phyloP scores from a whole-genome alignment of 441 rosid genomes.

The Adansonia rubrostipa region DNA sequence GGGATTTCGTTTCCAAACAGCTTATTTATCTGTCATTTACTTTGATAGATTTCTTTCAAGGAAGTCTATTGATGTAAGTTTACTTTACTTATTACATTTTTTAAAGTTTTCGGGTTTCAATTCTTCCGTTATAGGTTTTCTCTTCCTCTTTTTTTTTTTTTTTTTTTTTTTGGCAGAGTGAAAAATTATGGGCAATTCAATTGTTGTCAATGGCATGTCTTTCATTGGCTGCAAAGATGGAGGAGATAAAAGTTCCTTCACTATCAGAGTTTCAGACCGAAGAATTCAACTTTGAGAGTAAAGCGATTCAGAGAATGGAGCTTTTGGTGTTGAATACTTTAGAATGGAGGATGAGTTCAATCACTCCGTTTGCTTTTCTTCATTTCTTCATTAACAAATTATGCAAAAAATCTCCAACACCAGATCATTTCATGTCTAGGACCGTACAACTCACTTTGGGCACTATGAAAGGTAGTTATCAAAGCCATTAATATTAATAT shows the following conservation, averaged over 20 bases:
- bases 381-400: constrained; percentile 43
- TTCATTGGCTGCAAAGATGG: constrained; percentile 71
- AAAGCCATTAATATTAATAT: neutral
- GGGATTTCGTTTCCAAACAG: constrained; percentile 54
- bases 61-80: constrained; percentile 49
- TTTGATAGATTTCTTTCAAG: constrained; percentile 62
- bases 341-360: constrained; percentile 53
- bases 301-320: constrained; percentile 60
- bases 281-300: constrained; percentile 37
- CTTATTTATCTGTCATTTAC: constrained; percentile 53
- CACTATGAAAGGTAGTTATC: constrained; percentile 45
- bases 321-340: constrained; percentile 52
- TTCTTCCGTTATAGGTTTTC: neutral
- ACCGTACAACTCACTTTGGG: constrained; percentile 39
- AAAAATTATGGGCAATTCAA: constrained; percentile 45
- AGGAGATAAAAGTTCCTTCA: constrained; percentile 47
- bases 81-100: neutral
- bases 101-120: neutral
- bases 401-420: constrained; percentile 30
- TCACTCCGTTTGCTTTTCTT: constrained; percentile 61
- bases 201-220: constrained; percentile 60
- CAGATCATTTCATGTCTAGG: constrained; percentile 26
- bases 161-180: constrained; percentile 38
- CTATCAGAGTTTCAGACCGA: constrained; percentile 41
- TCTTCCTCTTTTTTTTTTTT: neutral